Evolutionary conservation across 768 basidiomycete genomes (phyloP).

Genomic region (Termitomyces sp.): DNA sequence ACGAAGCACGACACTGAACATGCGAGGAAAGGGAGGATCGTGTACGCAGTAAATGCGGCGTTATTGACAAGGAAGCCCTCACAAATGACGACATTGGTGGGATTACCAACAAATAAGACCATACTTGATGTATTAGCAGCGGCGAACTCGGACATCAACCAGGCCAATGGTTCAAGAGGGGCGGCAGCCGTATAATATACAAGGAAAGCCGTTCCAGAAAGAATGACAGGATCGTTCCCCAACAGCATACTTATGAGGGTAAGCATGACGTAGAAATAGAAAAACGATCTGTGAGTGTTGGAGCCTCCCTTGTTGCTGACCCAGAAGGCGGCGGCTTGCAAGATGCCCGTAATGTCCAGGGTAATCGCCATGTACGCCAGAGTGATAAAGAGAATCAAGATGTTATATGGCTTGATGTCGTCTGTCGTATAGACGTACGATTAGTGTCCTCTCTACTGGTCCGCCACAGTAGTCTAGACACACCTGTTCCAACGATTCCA

Average conservation of each 20-base stretch:
- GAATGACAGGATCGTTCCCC: constrained; percentile 93
- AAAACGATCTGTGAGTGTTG: constrained; percentile 71
- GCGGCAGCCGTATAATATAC: constrained; percentile 83
- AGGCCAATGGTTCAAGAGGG: constrained; percentile 53
- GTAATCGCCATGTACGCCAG: constrained; percentile 94
- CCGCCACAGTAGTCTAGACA: constrained; percentile 13
- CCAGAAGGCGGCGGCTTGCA: constrained; percentile 88
- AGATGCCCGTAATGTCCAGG: constrained; percentile 84
- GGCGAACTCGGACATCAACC: constrained; percentile 77
- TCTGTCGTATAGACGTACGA: constrained; percentile 30
- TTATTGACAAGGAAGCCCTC: constrained; percentile 83
- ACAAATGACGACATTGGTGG: constrained; percentile 92
- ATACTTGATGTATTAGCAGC: constrained; percentile 80
- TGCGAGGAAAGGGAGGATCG: constrained; percentile 78
- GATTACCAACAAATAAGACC: constrained; percentile 83
- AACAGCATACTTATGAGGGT: constrained; percentile 73
- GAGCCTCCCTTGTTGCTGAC: constrained; percentile 80
- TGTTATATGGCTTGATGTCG: constrained; percentile 87
- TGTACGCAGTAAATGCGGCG: constrained; percentile 78
- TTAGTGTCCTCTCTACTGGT: constrained; percentile 7
- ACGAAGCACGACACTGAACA: constrained; percentile 60
- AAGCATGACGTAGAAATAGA: constrained; percentile 85
- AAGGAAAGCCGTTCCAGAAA: constrained; percentile 89
- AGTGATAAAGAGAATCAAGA: constrained; percentile 90
- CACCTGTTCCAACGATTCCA: constrained; percentile 64